These are phyloP conservation scores for Erythrophleum ivorense DNA, from an alignment of 331 rosid genomes.

Conservation along the genomic window DNA sequence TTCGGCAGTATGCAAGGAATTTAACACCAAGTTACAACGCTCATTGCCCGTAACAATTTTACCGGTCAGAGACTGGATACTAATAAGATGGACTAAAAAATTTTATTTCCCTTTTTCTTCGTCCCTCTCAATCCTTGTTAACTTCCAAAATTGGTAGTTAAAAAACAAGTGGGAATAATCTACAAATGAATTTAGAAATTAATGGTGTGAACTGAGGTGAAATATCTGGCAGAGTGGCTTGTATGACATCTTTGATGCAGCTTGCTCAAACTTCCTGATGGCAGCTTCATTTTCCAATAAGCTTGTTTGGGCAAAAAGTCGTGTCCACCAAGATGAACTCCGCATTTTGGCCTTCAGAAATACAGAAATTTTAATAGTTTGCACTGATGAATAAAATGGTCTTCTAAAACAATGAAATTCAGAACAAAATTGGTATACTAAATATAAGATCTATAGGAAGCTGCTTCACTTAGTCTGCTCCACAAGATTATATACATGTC, in stretches of 20 bases:
- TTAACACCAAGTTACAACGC: no score
- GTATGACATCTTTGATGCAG: conserved; percentile 65
- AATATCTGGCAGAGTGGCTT: conserved; percentile 79
- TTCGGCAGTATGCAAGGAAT: no score
- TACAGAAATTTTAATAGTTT: conserved; percentile 28
- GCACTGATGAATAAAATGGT: conserved; percentile 13
- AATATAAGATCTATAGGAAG: neutral
- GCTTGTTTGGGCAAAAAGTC: conserved; percentile 64
- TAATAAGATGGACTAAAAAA: neutral
- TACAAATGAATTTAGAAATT: conserved; percentile 41
- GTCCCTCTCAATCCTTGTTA: neutral
- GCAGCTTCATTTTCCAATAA: conserved; percentile 70
- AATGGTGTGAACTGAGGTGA: conserved; percentile 77
- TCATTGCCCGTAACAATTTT: neutral
- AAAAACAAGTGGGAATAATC: conserved; percentile 40
- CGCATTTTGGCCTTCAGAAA: conserved; percentile 83
- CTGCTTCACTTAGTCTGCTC: neutral
- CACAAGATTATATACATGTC: neutral
- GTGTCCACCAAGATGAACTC: conserved; percentile 87
- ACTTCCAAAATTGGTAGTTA: neutral
- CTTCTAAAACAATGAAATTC: conserved; percentile 5
- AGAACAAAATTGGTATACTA: neutral
- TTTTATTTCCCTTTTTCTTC: neutral
- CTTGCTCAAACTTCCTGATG: conserved; percentile 69
- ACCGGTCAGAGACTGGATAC: neutral